Evolutionary conservation across 768 basidiomycete genomes (phyloP).

Genomic region (Suillus clintonianus): DNA sequence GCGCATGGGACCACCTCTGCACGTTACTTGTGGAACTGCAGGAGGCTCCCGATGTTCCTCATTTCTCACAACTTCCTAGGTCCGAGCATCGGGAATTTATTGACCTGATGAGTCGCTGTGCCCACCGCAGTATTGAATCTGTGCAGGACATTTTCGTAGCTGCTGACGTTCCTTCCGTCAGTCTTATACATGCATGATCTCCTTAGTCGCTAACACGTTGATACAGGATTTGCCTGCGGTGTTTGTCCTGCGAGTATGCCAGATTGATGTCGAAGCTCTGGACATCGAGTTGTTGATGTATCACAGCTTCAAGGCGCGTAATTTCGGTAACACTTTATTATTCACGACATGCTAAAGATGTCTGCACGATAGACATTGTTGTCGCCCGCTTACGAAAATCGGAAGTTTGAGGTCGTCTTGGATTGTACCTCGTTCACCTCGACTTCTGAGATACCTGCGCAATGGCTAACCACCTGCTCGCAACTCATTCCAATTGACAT

Average conservation of each 20-base stretch:
- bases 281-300: slow-evolving; percentile 80
- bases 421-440: slow-evolving; percentile 82
- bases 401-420: slow-evolving; percentile 69
- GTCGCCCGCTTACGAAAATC: slow-evolving; percentile 46
- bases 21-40: slow-evolving; percentile 79
- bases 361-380: slow-evolving; percentile 48
- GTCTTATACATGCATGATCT: slow-evolving; percentile 9
- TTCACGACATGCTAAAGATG: background rate
- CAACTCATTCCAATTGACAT: slow-evolving; percentile 76
- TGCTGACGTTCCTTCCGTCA: slow-evolving; percentile 47
- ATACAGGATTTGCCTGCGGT: slow-evolving; percentile 45
- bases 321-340: background rate
- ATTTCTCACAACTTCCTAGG: slow-evolving; percentile 49
- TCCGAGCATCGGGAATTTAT: slow-evolving; percentile 63
- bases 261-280: slow-evolving; percentile 75
- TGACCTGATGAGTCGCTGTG: slow-evolving; percentile 66
- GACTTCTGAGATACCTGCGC: slow-evolving; percentile 75
- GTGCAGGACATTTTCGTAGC: slow-evolving; percentile 71
- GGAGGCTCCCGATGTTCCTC: slow-evolving; percentile 66
- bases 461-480: slow-evolving; percentile 78
- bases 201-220: background rate
- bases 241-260: slow-evolving; percentile 67
- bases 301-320: slow-evolving; percentile 70
- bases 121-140: slow-evolving; percentile 57
- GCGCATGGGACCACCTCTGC: slow-evolving; percentile 84